These are phyloP conservation scores for Cladosporium colombiae DNA, from an alignment of 2,329 filamentous ascomycete genomes.

Conservation along the genomic window DNA sequence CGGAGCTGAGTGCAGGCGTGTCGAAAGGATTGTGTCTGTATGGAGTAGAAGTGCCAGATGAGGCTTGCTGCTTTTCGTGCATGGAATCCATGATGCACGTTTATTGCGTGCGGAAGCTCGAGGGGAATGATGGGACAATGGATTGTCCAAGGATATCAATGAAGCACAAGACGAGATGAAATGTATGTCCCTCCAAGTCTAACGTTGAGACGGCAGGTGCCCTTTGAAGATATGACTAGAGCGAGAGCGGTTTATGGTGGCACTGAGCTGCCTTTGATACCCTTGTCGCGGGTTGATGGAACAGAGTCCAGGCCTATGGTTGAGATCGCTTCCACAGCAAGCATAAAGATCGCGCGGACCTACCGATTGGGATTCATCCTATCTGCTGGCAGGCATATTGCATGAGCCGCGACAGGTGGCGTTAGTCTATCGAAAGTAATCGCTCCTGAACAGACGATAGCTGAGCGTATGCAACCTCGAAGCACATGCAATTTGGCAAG, in stretches of 20 bases:
- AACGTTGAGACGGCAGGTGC: not conserved
- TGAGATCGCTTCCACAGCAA: not conserved
- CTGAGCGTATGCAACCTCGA: not conserved
- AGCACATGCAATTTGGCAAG: not conserved
- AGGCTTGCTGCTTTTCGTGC: not conserved
- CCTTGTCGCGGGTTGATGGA: not conserved
- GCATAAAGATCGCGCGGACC: not conserved
- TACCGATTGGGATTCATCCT: not conserved
- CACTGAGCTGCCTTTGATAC: not conserved
- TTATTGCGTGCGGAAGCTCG: not conserved
- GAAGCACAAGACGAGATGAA: not conserved
- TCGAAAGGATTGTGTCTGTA: conserved; percentile 17
- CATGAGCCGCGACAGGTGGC: not conserved
- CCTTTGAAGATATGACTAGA: conserved; percentile 1
- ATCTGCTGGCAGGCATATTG: not conserved
- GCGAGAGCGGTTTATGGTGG: not conserved
- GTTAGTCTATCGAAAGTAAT: not conserved
- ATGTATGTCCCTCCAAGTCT: not conserved
- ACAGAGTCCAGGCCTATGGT: not conserved
- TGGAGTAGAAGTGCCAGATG: conserved; percentile 12
- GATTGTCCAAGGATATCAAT: not conserved
- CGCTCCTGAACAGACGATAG: not conserved
- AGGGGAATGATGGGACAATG: no score
- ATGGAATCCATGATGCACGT: not conserved
- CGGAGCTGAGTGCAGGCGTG: conserved; percentile 14